These are phyloP conservation scores for Spathaspora gorwiae DNA, from an alignment of 805 yeast genomes.

Conservation along the genomic window DNA sequence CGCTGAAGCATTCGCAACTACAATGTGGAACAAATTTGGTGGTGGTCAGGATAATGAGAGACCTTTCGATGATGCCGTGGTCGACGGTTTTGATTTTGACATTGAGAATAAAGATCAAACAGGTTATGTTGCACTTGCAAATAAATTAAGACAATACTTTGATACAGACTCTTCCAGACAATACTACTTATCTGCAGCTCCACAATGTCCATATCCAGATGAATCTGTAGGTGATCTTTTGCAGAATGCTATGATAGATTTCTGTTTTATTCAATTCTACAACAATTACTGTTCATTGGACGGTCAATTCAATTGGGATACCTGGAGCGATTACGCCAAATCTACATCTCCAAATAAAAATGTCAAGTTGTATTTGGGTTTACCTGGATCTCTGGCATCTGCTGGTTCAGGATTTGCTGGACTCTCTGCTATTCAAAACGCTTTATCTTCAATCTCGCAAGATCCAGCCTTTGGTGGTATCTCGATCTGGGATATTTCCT, in stretches of 20 bases:
- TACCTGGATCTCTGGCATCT: constrained; percentile 57
- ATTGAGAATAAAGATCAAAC: constrained; percentile 21
- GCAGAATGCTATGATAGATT: constrained; percentile 61
- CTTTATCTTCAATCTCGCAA: constrained; percentile 13
- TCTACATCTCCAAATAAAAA: constrained; percentile 58
- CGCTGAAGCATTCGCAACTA: constrained; percentile 50
- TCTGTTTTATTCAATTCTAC: constrained; percentile 84
- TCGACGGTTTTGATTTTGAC: constrained; percentile 34
- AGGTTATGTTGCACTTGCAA: constrained; percentile 26
- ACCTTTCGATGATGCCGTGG: constrained; percentile 25
- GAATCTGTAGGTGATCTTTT: constrained; percentile 32
- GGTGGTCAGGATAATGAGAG: constrained; percentile 16
- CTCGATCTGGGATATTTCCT: constrained; percentile 33
- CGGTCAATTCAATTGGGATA: constrained; percentile 54
- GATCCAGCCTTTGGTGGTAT: constrained; percentile 33
- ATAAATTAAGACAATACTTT: constrained; percentile 18
- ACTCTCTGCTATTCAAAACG: constrained; percentile 13
- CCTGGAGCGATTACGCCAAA: constrained; percentile 67
- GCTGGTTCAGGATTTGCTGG: constrained; percentile 50
- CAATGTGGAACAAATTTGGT: constrained; percentile 33
- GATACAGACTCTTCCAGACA: constrained; percentile 37
- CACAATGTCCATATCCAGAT: constrained; percentile 90
- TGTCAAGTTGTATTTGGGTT: constrained; percentile 68
- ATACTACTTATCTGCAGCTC: constrained; percentile 83
- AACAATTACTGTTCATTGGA: constrained; percentile 70